phyloP scores from a whole-genome alignment of 176 grass and related monocot genomes.

The Themeda triandra region DNA sequence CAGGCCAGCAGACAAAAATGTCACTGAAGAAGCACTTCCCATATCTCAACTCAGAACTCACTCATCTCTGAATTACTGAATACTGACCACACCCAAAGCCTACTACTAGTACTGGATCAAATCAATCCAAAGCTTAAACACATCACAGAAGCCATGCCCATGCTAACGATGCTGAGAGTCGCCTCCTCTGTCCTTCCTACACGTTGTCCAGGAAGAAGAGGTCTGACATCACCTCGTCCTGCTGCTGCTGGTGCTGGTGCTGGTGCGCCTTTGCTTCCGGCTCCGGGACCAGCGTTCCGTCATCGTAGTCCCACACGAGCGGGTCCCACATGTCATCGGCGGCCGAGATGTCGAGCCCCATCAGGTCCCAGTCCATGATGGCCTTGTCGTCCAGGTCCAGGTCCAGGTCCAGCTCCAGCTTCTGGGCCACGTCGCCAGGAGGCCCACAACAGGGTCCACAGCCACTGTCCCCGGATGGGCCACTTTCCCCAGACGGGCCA shows the following conservation, averaged over 20 bases:
- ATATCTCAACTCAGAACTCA: background rate
- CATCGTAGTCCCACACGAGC: slow-evolving; percentile 34
- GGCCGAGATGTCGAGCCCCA: slow-evolving; percentile 20
- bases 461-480: background rate
- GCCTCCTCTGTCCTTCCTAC: background rate
- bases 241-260: background rate
- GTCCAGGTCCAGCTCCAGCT: background rate
- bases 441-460: background rate
- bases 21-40: background rate
- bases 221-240: background rate
- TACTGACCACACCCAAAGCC: background rate
- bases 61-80: background rate
- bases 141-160: background rate
- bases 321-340: slow-evolving; percentile 34
- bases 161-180: background rate
- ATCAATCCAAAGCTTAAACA: background rate
- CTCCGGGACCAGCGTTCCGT: background rate
- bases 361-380: slow-evolving; percentile 46
- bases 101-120: background rate
- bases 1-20: background rate
- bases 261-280: background rate
- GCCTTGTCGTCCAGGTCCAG: background rate
- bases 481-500: background rate
- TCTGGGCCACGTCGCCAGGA: background rate
- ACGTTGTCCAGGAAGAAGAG: slow-evolving; percentile 25